These are phyloP conservation scores for Eimeria acervulina DNA, from an alignment of 169 alveolate species.

Conservation along the genomic window DNA sequence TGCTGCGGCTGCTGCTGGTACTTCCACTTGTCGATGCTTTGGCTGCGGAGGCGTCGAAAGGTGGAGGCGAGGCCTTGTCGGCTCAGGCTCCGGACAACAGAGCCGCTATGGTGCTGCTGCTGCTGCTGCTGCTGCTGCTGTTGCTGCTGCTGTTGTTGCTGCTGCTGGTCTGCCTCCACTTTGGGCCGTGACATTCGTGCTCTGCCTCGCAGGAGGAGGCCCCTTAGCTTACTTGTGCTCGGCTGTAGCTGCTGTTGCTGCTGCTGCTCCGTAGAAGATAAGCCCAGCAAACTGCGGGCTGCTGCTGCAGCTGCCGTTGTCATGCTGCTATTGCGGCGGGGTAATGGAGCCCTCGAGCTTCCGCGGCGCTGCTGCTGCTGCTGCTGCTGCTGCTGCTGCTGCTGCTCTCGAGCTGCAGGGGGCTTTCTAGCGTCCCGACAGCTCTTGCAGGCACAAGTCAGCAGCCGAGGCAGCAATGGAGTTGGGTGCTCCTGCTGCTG, in stretches of 20 bases:
- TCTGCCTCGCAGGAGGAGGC: constrained; percentile 48
- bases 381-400: constrained; percentile 32
- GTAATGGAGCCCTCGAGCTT: background rate
- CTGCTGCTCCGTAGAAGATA: constrained; percentile 43
- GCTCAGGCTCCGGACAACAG: constrained; percentile 49
- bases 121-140: constrained; percentile 10
- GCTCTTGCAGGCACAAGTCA: constrained; percentile 48
- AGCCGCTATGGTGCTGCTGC: constrained; percentile 59
- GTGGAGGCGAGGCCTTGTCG: constrained; percentile 69
- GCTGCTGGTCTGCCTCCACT: constrained; percentile 37
- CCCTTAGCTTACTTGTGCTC: constrained; percentile 30
- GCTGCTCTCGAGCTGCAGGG: constrained; percentile 5
- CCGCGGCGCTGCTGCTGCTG: constrained; percentile 28
- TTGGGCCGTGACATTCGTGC: background rate
- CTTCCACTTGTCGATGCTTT: constrained; percentile 56
- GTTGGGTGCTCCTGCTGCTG: constrained; percentile 70
- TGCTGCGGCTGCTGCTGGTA: constrained; percentile 55
- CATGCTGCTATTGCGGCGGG: constrained; percentile 64
- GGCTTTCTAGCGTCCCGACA: background rate
- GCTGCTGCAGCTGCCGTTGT: constrained; percentile 67
- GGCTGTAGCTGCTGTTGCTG: constrained; percentile 46
- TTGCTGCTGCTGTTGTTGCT: background rate
- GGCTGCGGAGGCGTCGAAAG: constrained; percentile 72
- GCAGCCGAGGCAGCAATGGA: constrained; percentile 17
- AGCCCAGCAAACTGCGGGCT: constrained; percentile 39